Evolutionary conservation across 768 basidiomycete species (phyloP), one percentile per base, ranked within the genome.

Genomic region (Fomitopsis serialis): DNA sequence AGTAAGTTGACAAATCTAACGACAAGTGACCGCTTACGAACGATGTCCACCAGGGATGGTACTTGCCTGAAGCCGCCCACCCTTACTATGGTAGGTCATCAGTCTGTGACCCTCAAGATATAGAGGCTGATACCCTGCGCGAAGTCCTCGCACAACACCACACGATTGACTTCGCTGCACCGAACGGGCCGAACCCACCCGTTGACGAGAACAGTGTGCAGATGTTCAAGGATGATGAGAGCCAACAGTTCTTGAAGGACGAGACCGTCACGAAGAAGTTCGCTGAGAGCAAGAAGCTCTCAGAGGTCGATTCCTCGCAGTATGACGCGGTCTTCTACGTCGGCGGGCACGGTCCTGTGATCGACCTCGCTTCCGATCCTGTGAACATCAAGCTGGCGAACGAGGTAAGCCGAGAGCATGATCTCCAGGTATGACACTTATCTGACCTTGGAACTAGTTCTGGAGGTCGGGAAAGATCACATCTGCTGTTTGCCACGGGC

Each of bases 401-500:
- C 22, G 69, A 82, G 54, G 85, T 80, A 60, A 25, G 61, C 50
- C 29, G 11, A 13, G 37, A 40, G 8, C 19, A 19, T 40, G 15
- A 17, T 40, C 37, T 17, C 8, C 9, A 35, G 19, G 15, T 19
- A 40, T 15, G 12, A 21, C 12, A 10, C 3, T 9, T n/a, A 9
- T 12, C 29, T 35, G 6, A 19, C 24, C 34, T 19, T 32, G 7
- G 13, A n/a, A 5, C 37, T 52, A 88, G 84, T 85, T 90, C 69
- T 90, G 79, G 71, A 76, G 77, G 49, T 66, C 76, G 10, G 82
- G 80, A 43, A 91, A 89, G 70, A 68, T 85, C 55, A 78, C 81
- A 7, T 61, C 82, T 3, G 87, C 87, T 2, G 88, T 92, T 23
- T 92, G 90, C 73, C 90, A 92, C 69, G 90, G 89, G 15, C 80